These are phyloP conservation scores for Cladosporium sp. DNA, from an alignment of 2,329 filamentous ascomycete genomes.

Conservation along the genomic window DNA sequence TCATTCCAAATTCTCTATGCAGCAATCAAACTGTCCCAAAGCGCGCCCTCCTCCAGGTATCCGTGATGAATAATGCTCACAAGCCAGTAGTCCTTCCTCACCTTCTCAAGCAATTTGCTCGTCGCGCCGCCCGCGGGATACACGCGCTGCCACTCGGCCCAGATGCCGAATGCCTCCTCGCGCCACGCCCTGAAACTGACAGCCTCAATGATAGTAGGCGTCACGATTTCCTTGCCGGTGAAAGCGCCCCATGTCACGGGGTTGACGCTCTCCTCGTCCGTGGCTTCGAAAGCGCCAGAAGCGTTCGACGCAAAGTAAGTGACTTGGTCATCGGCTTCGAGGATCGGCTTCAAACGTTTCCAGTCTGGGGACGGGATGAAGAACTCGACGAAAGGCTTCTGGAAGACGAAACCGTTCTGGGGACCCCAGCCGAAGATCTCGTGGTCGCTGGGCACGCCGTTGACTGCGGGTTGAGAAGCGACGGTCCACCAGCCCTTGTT, in stretches of 20 bases:
- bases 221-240: conserved; percentile 91
- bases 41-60: conserved; percentile 67
- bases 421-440: conserved; percentile 91
- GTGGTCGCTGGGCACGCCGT: conserved; percentile 76
- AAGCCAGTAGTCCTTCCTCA: conserved; percentile 75
- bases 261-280: conserved; percentile 69
- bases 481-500: conserved; percentile 92
- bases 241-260: conserved; percentile 98
- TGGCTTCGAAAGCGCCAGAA: conserved; percentile 74
- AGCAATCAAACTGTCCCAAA: conserved; percentile 59
- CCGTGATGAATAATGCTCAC: conserved; percentile 89
- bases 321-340: conserved; percentile 67
- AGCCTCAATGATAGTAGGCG: conserved; percentile 94
- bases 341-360: conserved; percentile 62
- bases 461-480: conserved; percentile 90
- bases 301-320: conserved; percentile 87
- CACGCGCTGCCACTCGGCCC: conserved; percentile 88
- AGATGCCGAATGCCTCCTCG: conserved; percentile 95
- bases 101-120: conserved; percentile 67
- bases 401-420: conserved; percentile 89
- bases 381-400: conserved; percentile 97
- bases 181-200: conserved; percentile 92
- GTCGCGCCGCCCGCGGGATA: conserved; percentile 75
- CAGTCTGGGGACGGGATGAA: conserved; percentile 80
- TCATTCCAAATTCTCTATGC: not conserved